phyloP scores from a whole-genome alignment of 129 eudicot genomes.

The Arctium minus region DNA sequence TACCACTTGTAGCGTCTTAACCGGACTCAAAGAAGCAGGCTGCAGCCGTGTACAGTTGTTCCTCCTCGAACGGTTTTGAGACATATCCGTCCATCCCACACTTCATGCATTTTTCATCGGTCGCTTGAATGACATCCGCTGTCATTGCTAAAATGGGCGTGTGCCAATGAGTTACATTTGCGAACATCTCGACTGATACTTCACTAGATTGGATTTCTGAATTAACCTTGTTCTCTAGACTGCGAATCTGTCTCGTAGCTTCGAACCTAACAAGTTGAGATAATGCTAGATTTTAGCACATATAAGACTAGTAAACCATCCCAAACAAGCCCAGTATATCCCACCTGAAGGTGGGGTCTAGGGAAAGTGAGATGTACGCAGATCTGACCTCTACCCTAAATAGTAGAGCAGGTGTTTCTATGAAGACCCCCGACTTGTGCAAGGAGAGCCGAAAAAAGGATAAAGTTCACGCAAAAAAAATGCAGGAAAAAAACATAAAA shows the following conservation, averaged over 20 bases:
- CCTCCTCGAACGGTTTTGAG: conserved; percentile 78
- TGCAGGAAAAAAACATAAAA: too few species aligned
- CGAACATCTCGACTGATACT: conserved; percentile 16
- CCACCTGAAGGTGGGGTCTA: too few species aligned
- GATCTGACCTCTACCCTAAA: too few species aligned
- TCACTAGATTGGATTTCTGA: conserved; percentile 31
- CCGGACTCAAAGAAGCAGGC: conserved; percentile 71
- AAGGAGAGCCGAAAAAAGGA: too few species aligned
- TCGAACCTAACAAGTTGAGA: conserved; percentile 57
- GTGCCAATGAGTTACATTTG: conserved; percentile 54
- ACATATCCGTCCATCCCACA: conserved; percentile 94
- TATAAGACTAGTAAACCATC: background rate
- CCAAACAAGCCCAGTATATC: background rate
- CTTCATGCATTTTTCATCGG: conserved; percentile 62
- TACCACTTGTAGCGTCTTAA: conserved; percentile 22
- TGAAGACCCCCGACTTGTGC: too few species aligned
- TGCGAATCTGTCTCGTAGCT: conserved; percentile 68
- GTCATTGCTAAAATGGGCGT: conserved; percentile 97
- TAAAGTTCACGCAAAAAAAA: too few species aligned
- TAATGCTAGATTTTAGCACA: background rate
- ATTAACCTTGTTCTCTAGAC: conserved; percentile 38
- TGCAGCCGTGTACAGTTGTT: conserved; percentile 67
- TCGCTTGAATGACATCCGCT: conserved; percentile 89
- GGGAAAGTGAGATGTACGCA: too few species aligned
- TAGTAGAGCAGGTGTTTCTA: too few species aligned